Evolutionary conservation across 441 rosid species (phyloP).

Genomic region (Dalechampia spathulata): DNA sequence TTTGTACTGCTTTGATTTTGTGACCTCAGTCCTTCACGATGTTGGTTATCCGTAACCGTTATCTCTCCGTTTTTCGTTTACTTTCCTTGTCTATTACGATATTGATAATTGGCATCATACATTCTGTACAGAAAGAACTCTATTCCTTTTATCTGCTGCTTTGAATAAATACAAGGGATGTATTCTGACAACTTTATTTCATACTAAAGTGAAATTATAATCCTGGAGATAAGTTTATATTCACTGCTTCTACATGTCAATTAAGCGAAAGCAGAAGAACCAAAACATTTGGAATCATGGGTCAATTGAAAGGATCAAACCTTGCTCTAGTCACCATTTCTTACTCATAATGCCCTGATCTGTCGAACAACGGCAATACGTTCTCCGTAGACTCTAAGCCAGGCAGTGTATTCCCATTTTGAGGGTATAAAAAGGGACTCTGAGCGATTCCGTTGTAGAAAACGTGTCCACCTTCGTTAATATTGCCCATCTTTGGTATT

Average conservation of each 20-base stretch:
- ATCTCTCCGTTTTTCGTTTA: too few species aligned
- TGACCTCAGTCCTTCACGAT: too few species aligned
- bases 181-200: not conserved
- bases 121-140: too few species aligned
- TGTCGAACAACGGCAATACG: conserved; percentile 9
- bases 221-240: not conserved
- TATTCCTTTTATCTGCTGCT: too few species aligned
- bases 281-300: not conserved
- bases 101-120: too few species aligned
- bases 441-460: conserved; percentile 14
- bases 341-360: conserved; percentile 19
- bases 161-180: not conserved
- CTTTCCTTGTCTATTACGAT: too few species aligned
- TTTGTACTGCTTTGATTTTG: too few species aligned
- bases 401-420: conserved; percentile 17
- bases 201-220: not conserved
- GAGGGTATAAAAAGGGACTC: conserved; percentile 13
- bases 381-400: conserved; percentile 21
- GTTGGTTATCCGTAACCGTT: too few species aligned
- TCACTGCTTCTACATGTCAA: conserved; percentile 5
- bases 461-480: conserved; percentile 11
- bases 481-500: not conserved
- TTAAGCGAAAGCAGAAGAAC: not conserved
- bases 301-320: not conserved
- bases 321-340: conserved; percentile 20